These are phyloP conservation scores for Salix exigua DNA, from an alignment of 345 rosid genomes.

Conservation along the genomic window DNA sequence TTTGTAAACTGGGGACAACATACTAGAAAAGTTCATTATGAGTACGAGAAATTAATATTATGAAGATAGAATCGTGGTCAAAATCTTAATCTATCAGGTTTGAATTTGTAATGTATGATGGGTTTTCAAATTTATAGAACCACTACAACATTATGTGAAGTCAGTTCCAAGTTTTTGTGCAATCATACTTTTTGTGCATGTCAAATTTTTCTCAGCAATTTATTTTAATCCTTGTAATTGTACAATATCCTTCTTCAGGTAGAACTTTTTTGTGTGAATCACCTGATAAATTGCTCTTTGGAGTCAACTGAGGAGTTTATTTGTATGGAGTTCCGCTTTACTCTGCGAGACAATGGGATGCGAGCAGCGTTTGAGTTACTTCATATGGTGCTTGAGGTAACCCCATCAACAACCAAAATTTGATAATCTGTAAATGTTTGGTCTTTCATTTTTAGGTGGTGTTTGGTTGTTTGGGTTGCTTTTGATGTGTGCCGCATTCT, in stretches of 20 bases:
- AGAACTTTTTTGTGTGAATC: slow-evolving; percentile 97
- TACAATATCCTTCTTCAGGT: slow-evolving; percentile 44
- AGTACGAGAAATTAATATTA: neutral
- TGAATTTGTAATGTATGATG: neutral
- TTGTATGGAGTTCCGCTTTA: slow-evolving; percentile 97
- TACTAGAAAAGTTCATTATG: neutral
- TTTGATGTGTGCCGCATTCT: neutral
- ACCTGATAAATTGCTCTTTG: slow-evolving; percentile 95
- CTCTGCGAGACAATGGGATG: slow-evolving; percentile 97
- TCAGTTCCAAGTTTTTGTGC: neutral
- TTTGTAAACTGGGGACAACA: too few species aligned
- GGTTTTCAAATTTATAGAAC: neutral
- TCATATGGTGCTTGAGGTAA: slow-evolving; percentile 99
- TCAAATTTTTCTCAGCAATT: neutral
- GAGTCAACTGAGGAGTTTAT: slow-evolving; percentile 99
- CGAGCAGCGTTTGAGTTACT: slow-evolving; percentile 95
- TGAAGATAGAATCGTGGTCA: neutral
- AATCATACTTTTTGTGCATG: neutral
- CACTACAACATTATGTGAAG: neutral
- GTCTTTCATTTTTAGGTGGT: neutral
- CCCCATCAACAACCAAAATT: slow-evolving; percentile 1
- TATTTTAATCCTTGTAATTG: neutral
- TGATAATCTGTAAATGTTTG: neutral
- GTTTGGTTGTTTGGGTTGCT: neutral
- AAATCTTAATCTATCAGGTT: neutral